Conservation (phyloP, 1,139 yeast species). For the Candida neerlandica region DNA sequence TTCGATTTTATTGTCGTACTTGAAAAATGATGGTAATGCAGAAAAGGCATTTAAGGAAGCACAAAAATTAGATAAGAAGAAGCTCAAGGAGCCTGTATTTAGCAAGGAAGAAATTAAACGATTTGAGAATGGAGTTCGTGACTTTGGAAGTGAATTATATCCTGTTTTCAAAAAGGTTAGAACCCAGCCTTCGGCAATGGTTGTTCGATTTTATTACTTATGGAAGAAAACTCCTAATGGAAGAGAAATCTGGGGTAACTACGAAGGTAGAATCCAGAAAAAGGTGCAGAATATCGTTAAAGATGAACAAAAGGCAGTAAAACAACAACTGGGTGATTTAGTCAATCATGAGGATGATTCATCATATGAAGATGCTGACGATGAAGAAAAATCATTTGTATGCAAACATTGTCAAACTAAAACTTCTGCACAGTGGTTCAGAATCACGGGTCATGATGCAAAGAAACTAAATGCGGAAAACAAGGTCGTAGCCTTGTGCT, state of each 20-base stretch:
- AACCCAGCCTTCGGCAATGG: slow-evolving; percentile 71
- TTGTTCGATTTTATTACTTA: slow-evolving; percentile 81
- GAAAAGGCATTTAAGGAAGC: slow-evolving; percentile 45
- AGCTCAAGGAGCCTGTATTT: slow-evolving; percentile 76
- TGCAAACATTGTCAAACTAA: slow-evolving; percentile 69
- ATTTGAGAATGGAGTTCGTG: slow-evolving; percentile 76
- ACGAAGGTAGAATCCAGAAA: slow-evolving; percentile 68
- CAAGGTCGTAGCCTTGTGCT: slow-evolving; percentile 62
- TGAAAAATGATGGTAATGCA: slow-evolving; percentile 54
- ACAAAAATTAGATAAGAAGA: slow-evolving; percentile 52
- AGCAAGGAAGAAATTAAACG: slow-evolving; percentile 59
- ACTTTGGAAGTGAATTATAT: slow-evolving; percentile 77
- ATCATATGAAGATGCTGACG: slow-evolving; percentile 55
- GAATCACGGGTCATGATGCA: slow-evolving; percentile 66
- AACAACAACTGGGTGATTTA: slow-evolving; percentile 31
- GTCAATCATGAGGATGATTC: slow-evolving; percentile 76
- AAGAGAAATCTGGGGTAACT: slow-evolving; percentile 78
- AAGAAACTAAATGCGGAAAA: slow-evolving; percentile 28
- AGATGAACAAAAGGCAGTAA: slow-evolving; percentile 24
- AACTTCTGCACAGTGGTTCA: slow-evolving; percentile 64
- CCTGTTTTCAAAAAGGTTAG: slow-evolving; percentile 71
- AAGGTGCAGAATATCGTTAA: slow-evolving; percentile 41
- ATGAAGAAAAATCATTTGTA: slow-evolving; percentile 36
- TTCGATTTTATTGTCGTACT: slow-evolving; percentile 57
- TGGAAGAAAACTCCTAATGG: slow-evolving; percentile 91